phyloP scores from a whole-genome alignment of 805 yeast species.

The Pichia pseudocactophila region DNA sequence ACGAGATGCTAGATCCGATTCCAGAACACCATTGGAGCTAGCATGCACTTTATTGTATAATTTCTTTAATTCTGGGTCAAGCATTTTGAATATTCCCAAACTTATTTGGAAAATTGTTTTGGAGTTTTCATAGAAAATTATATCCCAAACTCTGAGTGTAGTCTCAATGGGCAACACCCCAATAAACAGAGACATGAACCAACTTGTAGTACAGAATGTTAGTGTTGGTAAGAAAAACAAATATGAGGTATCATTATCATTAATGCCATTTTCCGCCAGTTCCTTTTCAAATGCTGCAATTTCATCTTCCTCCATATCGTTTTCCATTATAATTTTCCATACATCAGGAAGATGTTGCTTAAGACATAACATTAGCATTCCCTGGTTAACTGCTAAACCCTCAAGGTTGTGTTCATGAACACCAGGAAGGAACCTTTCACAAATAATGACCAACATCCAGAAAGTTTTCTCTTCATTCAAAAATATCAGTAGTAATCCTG shows the following conservation, averaged over 20 bases:
- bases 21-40: conserved; percentile 3
- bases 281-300: too few species aligned
- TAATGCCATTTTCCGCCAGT: conserved; percentile 24
- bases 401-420: conserved; percentile 84
- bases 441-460: conserved; percentile 92
- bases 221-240: conserved; percentile 78
- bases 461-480: conserved; percentile 93
- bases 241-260: conserved; percentile 30
- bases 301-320: conserved; percentile 23
- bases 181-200: conserved; percentile 97
- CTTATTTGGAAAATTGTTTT: conserved; percentile 78
- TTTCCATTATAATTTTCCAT: conserved; percentile 45
- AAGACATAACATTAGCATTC: conserved; percentile 80
- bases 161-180: conserved; percentile 87
- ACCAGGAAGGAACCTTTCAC: conserved; percentile 80
- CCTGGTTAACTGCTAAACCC: conserved; percentile 93
- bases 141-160: conserved; percentile 88
- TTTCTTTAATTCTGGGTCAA: conserved; percentile 52
- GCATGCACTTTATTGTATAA: conserved; percentile 11
- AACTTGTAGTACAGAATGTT: conserved; percentile 86
- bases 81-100: conserved; percentile 64
- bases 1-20: conserved; percentile 11
- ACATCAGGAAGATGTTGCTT: conserved; percentile 75
- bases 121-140: conserved; percentile 85
- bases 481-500: conserved; percentile 76